Evolutionary conservation across 75 land plant genomes (phyloP).

Genomic region (Cunninghamia lanceolata): DNA sequence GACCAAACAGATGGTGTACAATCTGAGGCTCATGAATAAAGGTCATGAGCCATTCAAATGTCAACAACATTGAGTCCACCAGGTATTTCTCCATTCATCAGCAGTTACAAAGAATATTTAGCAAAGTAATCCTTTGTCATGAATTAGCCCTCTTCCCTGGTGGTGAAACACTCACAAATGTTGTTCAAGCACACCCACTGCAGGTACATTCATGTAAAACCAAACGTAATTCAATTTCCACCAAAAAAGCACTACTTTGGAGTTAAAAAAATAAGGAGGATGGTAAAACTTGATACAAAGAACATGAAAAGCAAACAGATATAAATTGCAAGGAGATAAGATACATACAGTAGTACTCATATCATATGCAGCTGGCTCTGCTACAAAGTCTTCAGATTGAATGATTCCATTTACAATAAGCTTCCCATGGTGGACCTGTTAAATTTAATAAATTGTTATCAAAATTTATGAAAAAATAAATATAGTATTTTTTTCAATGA

Average conservation of each 20-base stretch:
- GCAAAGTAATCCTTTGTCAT: background rate
- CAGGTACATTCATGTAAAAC: constrained; percentile 9
- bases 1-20: constrained; percentile 23
- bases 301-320: background rate
- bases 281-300: background rate
- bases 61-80: constrained; percentile 38
- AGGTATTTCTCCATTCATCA: background rate
- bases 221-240: background rate
- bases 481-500: background rate
- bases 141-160: constrained; percentile 5
- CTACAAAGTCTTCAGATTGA: constrained; percentile 44
- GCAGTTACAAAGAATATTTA: background rate
- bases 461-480: background rate
- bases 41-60: constrained; percentile 25
- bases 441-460: background rate
- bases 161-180: constrained; percentile 18
- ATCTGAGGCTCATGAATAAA: constrained; percentile 26
- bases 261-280: background rate
- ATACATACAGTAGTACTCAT: constrained; percentile 36
- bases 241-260: background rate
- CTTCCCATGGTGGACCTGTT: constrained; percentile 43
- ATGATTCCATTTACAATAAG: constrained; percentile 54
- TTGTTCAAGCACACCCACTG: constrained; percentile 28
- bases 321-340: background rate
- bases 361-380: constrained; percentile 35